Base-by-base conservation (phyloP, 2,329 filamentous ascomycete genomes). In the Hypocrella siamensis region DNA sequence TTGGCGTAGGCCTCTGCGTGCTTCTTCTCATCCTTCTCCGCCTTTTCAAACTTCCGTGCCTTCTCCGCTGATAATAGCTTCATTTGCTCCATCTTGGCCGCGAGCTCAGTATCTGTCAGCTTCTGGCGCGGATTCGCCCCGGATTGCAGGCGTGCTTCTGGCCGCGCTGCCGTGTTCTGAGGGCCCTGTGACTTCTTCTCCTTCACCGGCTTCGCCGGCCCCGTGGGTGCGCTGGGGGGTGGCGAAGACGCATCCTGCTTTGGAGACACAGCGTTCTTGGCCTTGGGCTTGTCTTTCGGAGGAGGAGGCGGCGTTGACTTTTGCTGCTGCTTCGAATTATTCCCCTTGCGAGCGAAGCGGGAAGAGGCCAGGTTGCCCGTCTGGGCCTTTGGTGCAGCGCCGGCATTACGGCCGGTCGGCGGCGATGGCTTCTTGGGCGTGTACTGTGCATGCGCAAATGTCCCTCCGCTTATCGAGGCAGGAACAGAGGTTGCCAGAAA, bases 61-160 rank as follows among this genome's bases (percentile, higher is more conserved):
- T 69, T 70, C 46, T 75, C 70, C 0, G 64, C 67, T 0, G 62
- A 59, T 1, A 70, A 47, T 7, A 75, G 58, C 35, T 70, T 69
- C 65, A 73, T 74, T 46, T 67, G 56, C 42, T 67, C 66, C 63
- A 76, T 70, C 46, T 72, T 73, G 37, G 56, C 63, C 0, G 67
- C 57, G 4, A 76, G 61, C 49, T 77, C 66, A 1, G 56, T 52
- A 0, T 76, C 69, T 0, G 70, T 74, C 18, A 73, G 60, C 50
- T 75, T 75, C 17, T 64, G 63, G 9, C 69, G 66, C 17, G 70
- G 69, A 51, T 72, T 73, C 10, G 61, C 64, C 36, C 70, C 70
- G 2, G 67, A 72, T 33, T 57, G 53, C 8, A 67, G 46, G 8
- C 70, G 67, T 7, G 54, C 44, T 28, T 58, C 51, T 5, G 52